A percentile compares a stretch with the other conserved stretches of the same genome.
phyloP scores from a whole-genome alignment of 2,329 filamentous ascomycete genomes.

The Aureobasidium namibiae region DNA sequence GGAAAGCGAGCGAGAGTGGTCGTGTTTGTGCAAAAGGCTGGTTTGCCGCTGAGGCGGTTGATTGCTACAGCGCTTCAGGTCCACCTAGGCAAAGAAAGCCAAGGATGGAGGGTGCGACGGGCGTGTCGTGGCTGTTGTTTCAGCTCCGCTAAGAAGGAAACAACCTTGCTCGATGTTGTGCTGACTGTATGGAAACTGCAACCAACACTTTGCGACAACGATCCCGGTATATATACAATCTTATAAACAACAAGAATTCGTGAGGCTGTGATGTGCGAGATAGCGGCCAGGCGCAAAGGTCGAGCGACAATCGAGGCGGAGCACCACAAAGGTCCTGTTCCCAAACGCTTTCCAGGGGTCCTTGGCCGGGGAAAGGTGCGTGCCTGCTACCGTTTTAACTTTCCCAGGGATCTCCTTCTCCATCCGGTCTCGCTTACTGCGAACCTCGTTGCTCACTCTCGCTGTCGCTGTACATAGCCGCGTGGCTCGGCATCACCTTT shows the following conservation, averaged over 20 bases:
- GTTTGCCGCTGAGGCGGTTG: neutral
- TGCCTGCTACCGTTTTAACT: neutral
- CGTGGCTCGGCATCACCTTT: neutral
- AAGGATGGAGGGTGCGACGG: neutral
- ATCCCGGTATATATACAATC: neutral
- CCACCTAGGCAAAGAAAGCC: neutral
- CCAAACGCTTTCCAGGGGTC: neutral
- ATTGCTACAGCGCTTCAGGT: neutral
- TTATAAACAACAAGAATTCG: neutral
- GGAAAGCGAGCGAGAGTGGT: neutral
- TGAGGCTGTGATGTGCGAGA: conserved; percentile 4
- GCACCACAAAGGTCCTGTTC: neutral
- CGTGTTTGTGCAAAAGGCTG: neutral
- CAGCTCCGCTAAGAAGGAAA: neutral
- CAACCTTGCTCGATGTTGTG: neutral
- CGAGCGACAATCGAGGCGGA: neutral
- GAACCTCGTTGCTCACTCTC: too few species aligned
- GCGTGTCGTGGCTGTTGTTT: neutral
- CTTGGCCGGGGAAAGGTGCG: neutral
- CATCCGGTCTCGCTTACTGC: neutral
- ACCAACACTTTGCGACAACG: neutral
- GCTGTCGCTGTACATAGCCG: neutral
- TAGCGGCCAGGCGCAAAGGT: neutral
- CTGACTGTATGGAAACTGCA: neutral
- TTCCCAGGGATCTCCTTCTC: neutral